Conservation (phyloP, 306 rosid species). For the Alnus glutinosa region DNA sequence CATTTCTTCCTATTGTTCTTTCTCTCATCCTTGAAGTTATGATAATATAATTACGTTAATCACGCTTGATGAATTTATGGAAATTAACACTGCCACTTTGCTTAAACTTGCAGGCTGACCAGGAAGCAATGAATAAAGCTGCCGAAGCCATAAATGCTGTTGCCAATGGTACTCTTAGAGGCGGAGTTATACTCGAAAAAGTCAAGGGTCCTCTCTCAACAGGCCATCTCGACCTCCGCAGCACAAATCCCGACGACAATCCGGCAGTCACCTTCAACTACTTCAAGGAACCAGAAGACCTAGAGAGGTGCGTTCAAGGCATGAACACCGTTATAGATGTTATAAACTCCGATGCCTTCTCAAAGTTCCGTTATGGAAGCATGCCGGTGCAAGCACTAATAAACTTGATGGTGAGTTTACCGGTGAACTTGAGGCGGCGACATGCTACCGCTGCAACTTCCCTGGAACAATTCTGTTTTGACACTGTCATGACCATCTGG, state of each 20-base stretch:
- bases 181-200: slow-evolving; percentile 69
- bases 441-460: slow-evolving; percentile 48
- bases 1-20: too few relatives aligned
- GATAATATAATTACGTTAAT: too few relatives aligned
- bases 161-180: slow-evolving; percentile 38
- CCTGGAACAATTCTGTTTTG: slow-evolving; percentile 66
- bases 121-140: slow-evolving; percentile 26
- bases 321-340: slow-evolving; percentile 59
- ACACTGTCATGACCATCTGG: slow-evolving; percentile 75
- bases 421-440: slow-evolving; percentile 56
- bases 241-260: slow-evolving; percentile 55
- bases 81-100: not conserved
- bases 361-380: slow-evolving; percentile 43
- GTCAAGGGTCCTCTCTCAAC: slow-evolving; percentile 60
- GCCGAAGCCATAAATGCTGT: slow-evolving; percentile 27
- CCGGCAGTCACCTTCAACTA: slow-evolving; percentile 74
- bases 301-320: slow-evolving; percentile 61
- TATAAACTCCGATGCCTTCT: slow-evolving; percentile 58
- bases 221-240: slow-evolving; percentile 56
- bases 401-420: slow-evolving; percentile 42
- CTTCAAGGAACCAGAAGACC: slow-evolving; percentile 70
- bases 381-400: slow-evolving; percentile 38
- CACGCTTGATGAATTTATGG: too few relatives aligned
- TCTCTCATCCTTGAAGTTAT: too few relatives aligned
- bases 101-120: slow-evolving; percentile 42